A percentile compares a stretch with the other conserved stretches of the same genome.
Evolutionary conservation across 345 rosid species (phyloP).

Genomic region (Eucalyptus marginata): DNA sequence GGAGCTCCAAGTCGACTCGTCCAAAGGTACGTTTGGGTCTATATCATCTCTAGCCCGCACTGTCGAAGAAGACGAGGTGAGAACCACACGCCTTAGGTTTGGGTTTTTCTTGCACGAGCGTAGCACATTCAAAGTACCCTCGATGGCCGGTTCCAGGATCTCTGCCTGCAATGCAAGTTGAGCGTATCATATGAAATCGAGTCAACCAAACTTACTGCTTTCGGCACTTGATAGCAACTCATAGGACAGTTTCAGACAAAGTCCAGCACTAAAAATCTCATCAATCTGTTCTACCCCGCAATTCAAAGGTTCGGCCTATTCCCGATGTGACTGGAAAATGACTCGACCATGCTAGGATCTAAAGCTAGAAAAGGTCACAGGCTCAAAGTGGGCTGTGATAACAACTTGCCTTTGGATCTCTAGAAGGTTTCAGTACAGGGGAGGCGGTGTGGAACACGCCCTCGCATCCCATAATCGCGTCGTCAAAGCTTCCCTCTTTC

Average conservation of each 20-base stretch:
- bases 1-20: slow-evolving; percentile 92
- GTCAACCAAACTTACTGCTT: background rate
- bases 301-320: background rate
- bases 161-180: slow-evolving; percentile 30
- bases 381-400: background rate
- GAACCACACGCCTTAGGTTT: slow-evolving; percentile 54
- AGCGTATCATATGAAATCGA: background rate
- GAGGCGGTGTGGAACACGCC: slow-evolving; percentile 98
- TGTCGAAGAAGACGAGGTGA: slow-evolving; percentile 86
- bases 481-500: slow-evolving; percentile 78
- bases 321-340: background rate
- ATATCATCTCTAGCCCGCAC: slow-evolving; percentile 59
- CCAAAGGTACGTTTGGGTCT: slow-evolving; percentile 47
- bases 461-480: slow-evolving; percentile 57
- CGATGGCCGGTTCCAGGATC: slow-evolving; percentile 69
- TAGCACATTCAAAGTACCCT: slow-evolving; percentile 78
- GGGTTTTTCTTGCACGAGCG: slow-evolving; percentile 68
- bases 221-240: background rate
- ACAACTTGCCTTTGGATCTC: slow-evolving; percentile 64
- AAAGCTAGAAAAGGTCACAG: background rate
- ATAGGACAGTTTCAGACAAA: background rate
- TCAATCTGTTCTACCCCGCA: background rate
- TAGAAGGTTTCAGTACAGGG: slow-evolving; percentile 61
- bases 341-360: background rate
- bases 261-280: background rate